Evolutionary conservation across 345 rosid species (phyloP).

Genomic region (Boechera stricta): DNA sequence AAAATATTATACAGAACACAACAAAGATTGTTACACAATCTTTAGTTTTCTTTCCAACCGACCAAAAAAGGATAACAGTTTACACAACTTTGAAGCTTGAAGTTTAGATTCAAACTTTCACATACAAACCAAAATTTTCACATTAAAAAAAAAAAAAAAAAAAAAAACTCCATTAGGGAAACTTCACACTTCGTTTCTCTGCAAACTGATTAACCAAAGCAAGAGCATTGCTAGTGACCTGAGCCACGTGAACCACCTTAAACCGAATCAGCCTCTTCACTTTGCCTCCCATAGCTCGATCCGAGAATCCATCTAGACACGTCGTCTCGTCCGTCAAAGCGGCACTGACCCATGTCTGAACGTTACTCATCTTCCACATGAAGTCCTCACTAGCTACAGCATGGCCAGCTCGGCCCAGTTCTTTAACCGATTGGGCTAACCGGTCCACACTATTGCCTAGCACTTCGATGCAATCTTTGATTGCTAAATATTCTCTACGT

Average conservation of each 20-base stretch:
- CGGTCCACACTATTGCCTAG: constrained; percentile 71
- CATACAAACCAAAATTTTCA: constrained; percentile 38
- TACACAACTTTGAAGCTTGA: constrained; percentile 9
- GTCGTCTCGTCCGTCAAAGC: constrained; percentile 80
- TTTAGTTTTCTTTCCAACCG: constrained; percentile 11
- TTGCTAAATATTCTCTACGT: constrained; percentile 61
- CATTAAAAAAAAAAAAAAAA: background rate
- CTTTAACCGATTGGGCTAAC: constrained; percentile 66
- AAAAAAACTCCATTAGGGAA: constrained; percentile 24
- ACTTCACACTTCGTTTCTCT: constrained; percentile 50
- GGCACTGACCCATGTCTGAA: constrained; percentile 95
- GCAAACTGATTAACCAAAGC: constrained; percentile 80
- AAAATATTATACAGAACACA: constrained; percentile 34
- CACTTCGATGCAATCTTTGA: constrained; percentile 76
- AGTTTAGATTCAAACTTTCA: constrained; percentile 24
- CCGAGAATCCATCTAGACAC: constrained; percentile 77
- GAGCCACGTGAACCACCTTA: constrained; percentile 61
- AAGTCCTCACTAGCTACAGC: constrained; percentile 53
- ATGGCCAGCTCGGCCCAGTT: constrained; percentile 60
- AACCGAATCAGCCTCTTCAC: constrained; percentile 61
- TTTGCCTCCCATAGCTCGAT: constrained; percentile 57
- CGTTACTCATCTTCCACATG: constrained; percentile 82
- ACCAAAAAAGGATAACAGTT: constrained; percentile 18
- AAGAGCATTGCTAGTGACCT: constrained; percentile 89
- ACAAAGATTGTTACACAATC: constrained; percentile 24